phyloP scores from a whole-genome alignment of 2,329 filamentous ascomycete genomes.

The Pseudocercospora fuligena region DNA sequence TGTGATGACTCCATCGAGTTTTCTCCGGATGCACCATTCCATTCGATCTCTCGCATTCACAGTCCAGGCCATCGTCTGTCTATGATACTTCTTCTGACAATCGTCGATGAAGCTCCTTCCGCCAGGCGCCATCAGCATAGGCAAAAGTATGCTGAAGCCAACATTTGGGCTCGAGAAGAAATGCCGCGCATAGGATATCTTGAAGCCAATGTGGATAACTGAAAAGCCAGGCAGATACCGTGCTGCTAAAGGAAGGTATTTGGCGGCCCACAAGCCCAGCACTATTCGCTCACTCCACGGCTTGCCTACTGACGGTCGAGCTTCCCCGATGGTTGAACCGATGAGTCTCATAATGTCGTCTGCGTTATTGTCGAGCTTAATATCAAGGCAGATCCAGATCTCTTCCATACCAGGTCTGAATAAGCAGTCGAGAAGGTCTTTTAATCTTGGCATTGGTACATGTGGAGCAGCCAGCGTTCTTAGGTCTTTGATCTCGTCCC shows the following conservation, averaged over 20 bases:
- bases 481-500: slow-evolving; percentile 71
- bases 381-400: slow-evolving; percentile 83
- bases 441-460: slow-evolving; percentile 73
- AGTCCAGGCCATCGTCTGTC: slow-evolving; percentile 80
- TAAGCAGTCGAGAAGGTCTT: slow-evolving; percentile 76
- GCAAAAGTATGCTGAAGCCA: slow-evolving; percentile 78
- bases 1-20: slow-evolving; percentile 81
- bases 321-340: slow-evolving; percentile 62
- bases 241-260: slow-evolving; percentile 69
- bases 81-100: slow-evolving; percentile 47
- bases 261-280: slow-evolving; percentile 81
- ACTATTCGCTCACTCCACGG: slow-evolving; percentile 77
- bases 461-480: slow-evolving; percentile 70
- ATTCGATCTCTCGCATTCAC: slow-evolving; percentile 80
- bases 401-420: slow-evolving; percentile 66
- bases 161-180: slow-evolving; percentile 72
- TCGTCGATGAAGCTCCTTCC: slow-evolving; percentile 68
- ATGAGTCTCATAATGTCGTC: slow-evolving; percentile 73
- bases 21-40: slow-evolving; percentile 73
- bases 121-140: slow-evolving; percentile 68
- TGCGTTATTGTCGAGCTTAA: slow-evolving; percentile 79
- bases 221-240: slow-evolving; percentile 66
- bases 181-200: slow-evolving; percentile 68
- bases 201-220: slow-evolving; percentile 71
- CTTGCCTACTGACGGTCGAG: slow-evolving; percentile 27